These are phyloP conservation scores for Perilla frutescens DNA, from an alignment of 257 asterid genomes.

Conservation along the genomic window DNA sequence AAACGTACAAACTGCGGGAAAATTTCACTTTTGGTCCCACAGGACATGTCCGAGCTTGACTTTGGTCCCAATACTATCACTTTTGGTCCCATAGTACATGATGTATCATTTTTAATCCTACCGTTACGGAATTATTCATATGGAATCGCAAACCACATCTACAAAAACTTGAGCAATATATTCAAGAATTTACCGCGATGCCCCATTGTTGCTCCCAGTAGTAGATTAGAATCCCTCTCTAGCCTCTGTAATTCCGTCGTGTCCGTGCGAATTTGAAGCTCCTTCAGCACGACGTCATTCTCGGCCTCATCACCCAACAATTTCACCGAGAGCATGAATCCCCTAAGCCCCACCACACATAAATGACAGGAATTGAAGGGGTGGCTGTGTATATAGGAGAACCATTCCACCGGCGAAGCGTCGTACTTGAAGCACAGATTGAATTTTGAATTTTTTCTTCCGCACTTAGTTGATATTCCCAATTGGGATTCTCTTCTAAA, in stretches of 20 bases:
- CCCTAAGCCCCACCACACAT: conserved; percentile 88
- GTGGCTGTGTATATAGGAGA: conserved; percentile 83
- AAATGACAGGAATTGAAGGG: conserved; percentile 81
- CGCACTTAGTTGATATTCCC: too few relatives aligned
- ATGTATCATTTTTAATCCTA: too few relatives aligned
- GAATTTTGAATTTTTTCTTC: too few relatives aligned
- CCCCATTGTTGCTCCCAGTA: conserved; percentile 53
- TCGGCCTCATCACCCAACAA: conserved; percentile 76
- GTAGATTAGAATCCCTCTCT: conserved; percentile 70
- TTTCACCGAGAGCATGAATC: conserved; percentile 72
- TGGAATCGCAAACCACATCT: conserved; percentile 16
- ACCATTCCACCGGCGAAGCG: conserved; percentile 74
- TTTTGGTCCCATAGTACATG: too few relatives aligned
- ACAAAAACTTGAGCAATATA: conserved; percentile 26
- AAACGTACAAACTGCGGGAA: too few relatives aligned
- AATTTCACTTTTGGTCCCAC: too few relatives aligned
- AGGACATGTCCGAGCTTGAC: too few relatives aligned
- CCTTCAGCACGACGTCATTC: conserved; percentile 69
- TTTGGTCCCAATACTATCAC: too few relatives aligned
- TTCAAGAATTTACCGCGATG: conserved; percentile 81
- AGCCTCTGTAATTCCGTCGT: conserved; percentile 74
- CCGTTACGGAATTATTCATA: too few relatives aligned
- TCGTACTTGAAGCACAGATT: conserved; percentile 95
- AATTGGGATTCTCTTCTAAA: too few relatives aligned
- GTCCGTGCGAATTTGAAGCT: conserved; percentile 70